Conservation (phyloP, 2,329 filamentous ascomycete species). For the Zasmidium angulare region DNA sequence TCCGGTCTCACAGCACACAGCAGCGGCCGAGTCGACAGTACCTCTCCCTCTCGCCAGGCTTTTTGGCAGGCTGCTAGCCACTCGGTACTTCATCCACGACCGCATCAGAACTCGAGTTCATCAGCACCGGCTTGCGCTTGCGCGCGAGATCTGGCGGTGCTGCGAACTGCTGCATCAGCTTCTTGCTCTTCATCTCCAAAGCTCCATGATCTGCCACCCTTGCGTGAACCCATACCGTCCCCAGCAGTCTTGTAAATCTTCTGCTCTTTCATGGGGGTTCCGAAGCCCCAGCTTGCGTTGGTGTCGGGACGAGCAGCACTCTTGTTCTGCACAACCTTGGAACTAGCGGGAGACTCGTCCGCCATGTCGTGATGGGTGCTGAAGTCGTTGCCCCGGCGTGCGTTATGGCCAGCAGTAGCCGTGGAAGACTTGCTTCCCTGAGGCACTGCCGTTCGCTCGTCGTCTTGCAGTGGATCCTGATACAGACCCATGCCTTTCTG, state of each 20-base stretch:
- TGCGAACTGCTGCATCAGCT: constrained; percentile 27
- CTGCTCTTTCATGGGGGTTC: constrained; percentile 21
- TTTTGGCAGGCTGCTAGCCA: background rate
- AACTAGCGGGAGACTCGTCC: constrained; percentile 58
- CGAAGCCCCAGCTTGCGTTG: constrained; percentile 17
- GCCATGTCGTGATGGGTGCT: constrained; percentile 73
- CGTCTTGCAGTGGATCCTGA: constrained; percentile 64
- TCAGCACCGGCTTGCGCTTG: constrained; percentile 26
- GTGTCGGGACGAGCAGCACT: constrained; percentile 10
- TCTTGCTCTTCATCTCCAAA: constrained; percentile 43
- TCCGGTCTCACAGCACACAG: background rate
- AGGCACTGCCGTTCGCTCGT: constrained; percentile 34
- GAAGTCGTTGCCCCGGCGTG: constrained; percentile 74
- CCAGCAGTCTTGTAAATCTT: constrained; percentile 40
- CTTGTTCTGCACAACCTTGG: constrained; percentile 16
- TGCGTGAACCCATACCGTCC: constrained; percentile 58
- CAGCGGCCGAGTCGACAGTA: background rate
- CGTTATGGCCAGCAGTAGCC: constrained; percentile 69
- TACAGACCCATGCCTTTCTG: constrained; percentile 73
- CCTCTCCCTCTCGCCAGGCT: background rate
- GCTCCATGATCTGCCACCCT: constrained; percentile 51
- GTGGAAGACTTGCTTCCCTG: constrained; percentile 34
- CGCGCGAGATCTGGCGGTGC: constrained; percentile 24
- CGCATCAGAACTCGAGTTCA: constrained; percentile 21
- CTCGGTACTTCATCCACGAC: background rate